Evolutionary conservation across 2,329 filamentous ascomycete genomes (phyloP).

Genomic region (Hypoxylon sp.): DNA sequence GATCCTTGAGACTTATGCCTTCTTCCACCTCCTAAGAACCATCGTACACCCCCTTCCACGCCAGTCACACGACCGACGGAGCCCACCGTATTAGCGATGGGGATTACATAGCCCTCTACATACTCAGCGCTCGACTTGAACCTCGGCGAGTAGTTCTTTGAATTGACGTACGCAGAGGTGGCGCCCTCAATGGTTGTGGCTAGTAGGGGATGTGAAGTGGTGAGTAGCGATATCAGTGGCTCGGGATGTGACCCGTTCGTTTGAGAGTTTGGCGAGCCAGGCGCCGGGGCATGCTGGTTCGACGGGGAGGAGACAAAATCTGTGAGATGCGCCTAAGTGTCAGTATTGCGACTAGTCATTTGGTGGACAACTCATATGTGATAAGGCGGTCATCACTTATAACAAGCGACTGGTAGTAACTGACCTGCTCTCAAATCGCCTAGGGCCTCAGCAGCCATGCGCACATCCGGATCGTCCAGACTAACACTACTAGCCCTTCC

Average conservation of each 20-base stretch:
- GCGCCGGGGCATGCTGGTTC: slow-evolving; percentile 60
- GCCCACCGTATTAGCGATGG: slow-evolving; percentile 88
- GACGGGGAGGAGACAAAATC: slow-evolving; percentile 78
- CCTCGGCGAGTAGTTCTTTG: slow-evolving; percentile 90
- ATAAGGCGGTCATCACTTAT: slow-evolving; percentile 29
- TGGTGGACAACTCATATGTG: slow-evolving; percentile 25
- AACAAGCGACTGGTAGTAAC: slow-evolving; percentile 48
- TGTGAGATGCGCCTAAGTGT: slow-evolving; percentile 52
- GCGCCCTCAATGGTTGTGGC: slow-evolving; percentile 88
- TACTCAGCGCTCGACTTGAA: slow-evolving; percentile 93
- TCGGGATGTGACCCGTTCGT: slow-evolving; percentile 72
- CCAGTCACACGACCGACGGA: slow-evolving; percentile 88
- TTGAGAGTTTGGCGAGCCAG: slow-evolving; percentile 58
- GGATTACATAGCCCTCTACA: slow-evolving; percentile 88
- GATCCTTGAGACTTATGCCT: slow-evolving; percentile 64
- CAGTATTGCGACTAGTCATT: slow-evolving; percentile 41
- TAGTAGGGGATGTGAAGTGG: slow-evolving; percentile 88
- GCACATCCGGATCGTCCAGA: slow-evolving; percentile 76
- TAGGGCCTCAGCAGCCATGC: slow-evolving; percentile 80
- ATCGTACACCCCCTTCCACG: slow-evolving; percentile 87
- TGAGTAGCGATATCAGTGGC: slow-evolving; percentile 87
- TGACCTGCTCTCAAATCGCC: slow-evolving; percentile 81
- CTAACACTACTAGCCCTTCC: slow-evolving; percentile 67
- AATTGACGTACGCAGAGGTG: slow-evolving; percentile 85
- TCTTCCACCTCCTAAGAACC: slow-evolving; percentile 78